These are phyloP conservation scores for Albifimbria verrucaria DNA, from an alignment of 2,329 filamentous ascomycete species.

Conservation along the genomic window DNA sequence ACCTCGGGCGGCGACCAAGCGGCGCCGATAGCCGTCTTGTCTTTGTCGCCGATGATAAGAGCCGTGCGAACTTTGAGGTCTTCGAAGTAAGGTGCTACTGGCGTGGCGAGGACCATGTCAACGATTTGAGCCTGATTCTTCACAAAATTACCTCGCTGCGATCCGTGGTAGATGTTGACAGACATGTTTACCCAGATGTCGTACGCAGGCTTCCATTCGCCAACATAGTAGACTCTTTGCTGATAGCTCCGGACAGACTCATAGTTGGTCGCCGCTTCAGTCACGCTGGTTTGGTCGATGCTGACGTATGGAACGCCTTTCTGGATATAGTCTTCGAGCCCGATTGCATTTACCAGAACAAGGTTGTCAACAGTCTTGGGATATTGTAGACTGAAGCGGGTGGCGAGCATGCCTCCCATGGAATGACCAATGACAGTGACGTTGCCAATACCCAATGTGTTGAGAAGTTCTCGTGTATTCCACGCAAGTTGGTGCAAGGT, in stretches of 20 bases:
- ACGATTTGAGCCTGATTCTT: conserved; percentile 47
- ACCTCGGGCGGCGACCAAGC: conserved; percentile 45
- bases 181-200: conserved; percentile 55
- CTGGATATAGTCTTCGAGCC: conserved; percentile 51
- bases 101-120: conserved; percentile 54
- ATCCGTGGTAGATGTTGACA: conserved; percentile 46
- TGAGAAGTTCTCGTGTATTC: conserved; percentile 47
- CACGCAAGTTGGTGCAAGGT: conserved; percentile 46
- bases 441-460: conserved; percentile 37
- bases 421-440: conserved; percentile 52
- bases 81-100: conserved; percentile 48
- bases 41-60: conserved; percentile 47
- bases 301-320: conserved; percentile 44
- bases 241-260: conserved; percentile 42
- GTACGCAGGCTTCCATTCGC: conserved; percentile 45
- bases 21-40: conserved; percentile 53
- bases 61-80: conserved; percentile 41
- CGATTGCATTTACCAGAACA: conserved; percentile 49
- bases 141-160: conserved; percentile 37
- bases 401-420: conserved; percentile 51
- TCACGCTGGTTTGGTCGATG: conserved; percentile 34
- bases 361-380: conserved; percentile 38
- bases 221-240: conserved; percentile 45
- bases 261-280: conserved; percentile 39
- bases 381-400: conserved; percentile 50